Evolutionary conservation across 2,329 filamentous ascomycete species (phyloP).

Genomic region (Colletotrichum sp.): DNA sequence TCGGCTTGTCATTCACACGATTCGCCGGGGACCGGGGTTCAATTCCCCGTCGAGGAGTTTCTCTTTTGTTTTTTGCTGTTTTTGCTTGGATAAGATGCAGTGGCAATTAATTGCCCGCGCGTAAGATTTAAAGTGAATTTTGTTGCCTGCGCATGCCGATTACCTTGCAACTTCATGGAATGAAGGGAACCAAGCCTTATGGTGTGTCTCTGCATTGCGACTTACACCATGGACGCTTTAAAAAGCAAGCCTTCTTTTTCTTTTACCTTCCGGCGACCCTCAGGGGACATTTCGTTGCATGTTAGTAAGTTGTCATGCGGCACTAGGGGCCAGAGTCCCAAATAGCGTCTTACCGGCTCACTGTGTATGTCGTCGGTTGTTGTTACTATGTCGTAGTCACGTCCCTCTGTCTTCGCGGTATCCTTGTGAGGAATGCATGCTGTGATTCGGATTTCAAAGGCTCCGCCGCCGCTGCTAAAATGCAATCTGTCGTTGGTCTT

Average conservation of each 20-base stretch:
- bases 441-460: not conserved
- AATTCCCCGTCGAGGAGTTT: not conserved
- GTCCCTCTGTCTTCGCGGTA: not conserved
- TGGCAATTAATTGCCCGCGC: too few species aligned
- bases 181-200: not conserved
- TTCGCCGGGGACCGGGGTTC: not conserved
- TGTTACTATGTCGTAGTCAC: fast-evolving
- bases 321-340: fast-evolving
- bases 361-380: fast-evolving
- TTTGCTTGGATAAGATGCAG: too few species aligned
- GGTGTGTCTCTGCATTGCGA: too few species aligned
- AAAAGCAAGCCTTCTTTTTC: too few species aligned
- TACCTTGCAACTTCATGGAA: too few species aligned
- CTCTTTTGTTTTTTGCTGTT: not conserved
- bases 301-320: fast-evolving
- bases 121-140: too few species aligned
- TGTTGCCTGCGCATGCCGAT: too few species aligned
- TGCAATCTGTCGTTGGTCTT: too few species aligned
- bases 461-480: too few species aligned
- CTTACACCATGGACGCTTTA: too few species aligned
- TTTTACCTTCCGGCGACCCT: too few species aligned
- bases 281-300: too few species aligned
- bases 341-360: fast-evolving
- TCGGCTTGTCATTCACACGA: not conserved
- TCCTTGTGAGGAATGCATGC: fast-evolving